Conservation (phyloP, 139 green algal genomes). For the Spirogloea muscicola region DNA sequence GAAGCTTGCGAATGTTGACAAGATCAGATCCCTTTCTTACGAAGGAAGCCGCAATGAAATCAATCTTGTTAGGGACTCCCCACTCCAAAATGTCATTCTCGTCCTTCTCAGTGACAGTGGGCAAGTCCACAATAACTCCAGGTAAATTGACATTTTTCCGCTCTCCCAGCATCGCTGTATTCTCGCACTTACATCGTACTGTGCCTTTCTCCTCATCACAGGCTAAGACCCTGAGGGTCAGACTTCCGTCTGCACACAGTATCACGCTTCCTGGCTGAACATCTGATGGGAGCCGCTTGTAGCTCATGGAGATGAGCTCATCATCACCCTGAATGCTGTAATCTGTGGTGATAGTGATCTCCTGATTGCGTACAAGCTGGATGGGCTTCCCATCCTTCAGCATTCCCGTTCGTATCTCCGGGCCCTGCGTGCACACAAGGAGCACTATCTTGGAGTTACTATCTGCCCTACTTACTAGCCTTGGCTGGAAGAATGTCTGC, state of each 20-base stretch:
- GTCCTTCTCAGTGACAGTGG: constrained; percentile 95
- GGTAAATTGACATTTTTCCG: constrained; percentile 98
- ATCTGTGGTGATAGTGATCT: constrained; percentile 74
- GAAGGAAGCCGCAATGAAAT: constrained; percentile 98
- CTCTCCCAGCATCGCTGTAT: constrained; percentile 92
- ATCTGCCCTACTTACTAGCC: too few relatives aligned
- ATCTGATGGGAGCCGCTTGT: constrained; percentile 44
- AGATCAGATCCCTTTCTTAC: constrained; percentile 92
- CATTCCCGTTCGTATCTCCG: constrained; percentile 94
- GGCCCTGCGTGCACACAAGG: too few relatives aligned
- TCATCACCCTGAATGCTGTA: constrained; percentile 78
- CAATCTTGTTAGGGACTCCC: constrained; percentile 94
- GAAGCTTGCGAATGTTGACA: constrained; percentile 79
- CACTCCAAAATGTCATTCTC: constrained; percentile 87
- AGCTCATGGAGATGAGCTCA: constrained; percentile 73
- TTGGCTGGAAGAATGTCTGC: too few relatives aligned
- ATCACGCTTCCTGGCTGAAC: constrained; percentile 69
- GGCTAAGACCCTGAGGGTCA: constrained; percentile 88
- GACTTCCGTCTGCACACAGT: constrained; percentile 80
- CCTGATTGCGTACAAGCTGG: constrained; percentile 14
- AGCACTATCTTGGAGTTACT: too few relatives aligned
- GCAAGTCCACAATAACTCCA: constrained; percentile 93
- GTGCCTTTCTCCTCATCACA: constrained; percentile 66
- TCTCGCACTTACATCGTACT: constrained; percentile 56
- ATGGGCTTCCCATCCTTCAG: constrained; percentile 58